Percentiles rank a stretch among this genome's conserved stretches.
Conservation (phyloP, 768 basidiomycete species). For the Clitopilus hobsonii region DNA sequence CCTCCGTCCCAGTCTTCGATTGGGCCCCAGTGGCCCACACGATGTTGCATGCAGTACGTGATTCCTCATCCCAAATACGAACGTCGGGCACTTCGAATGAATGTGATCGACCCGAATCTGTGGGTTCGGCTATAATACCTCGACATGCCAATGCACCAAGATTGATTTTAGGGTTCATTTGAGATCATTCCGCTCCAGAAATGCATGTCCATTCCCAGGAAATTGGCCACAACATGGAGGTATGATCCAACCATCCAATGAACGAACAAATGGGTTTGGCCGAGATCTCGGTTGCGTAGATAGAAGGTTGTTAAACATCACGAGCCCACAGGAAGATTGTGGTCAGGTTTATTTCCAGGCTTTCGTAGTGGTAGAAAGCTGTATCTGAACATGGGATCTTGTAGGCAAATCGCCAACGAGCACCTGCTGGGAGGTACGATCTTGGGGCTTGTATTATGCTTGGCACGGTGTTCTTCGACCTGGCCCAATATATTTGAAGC, state of each 20-base stretch:
- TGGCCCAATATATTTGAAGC: no score
- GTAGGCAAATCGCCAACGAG: neutral
- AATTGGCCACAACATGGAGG: neutral
- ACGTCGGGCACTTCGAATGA: neutral
- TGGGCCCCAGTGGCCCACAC: no score
- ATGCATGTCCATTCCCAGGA: neutral
- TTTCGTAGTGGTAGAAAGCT: no score
- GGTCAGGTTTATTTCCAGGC: no score
- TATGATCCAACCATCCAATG: no score
- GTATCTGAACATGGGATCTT: no score
- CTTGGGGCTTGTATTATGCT: no score
- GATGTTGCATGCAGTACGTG: neutral
- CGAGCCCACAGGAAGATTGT: neutral
- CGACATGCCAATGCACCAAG: neutral
- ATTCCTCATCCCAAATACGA: neutral
- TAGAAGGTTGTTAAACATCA: neutral
- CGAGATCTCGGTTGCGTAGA: neutral
- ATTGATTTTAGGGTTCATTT: neutral
- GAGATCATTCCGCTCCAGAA: neutral
- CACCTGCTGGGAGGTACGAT: no score
- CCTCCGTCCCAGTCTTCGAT: no score
- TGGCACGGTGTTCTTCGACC: no score
- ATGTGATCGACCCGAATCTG: neutral
- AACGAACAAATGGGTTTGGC: neutral
- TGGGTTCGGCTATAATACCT: neutral